Conservation (phyloP, 148 eudicot species). For the Chenopodium quinoa region DNA sequence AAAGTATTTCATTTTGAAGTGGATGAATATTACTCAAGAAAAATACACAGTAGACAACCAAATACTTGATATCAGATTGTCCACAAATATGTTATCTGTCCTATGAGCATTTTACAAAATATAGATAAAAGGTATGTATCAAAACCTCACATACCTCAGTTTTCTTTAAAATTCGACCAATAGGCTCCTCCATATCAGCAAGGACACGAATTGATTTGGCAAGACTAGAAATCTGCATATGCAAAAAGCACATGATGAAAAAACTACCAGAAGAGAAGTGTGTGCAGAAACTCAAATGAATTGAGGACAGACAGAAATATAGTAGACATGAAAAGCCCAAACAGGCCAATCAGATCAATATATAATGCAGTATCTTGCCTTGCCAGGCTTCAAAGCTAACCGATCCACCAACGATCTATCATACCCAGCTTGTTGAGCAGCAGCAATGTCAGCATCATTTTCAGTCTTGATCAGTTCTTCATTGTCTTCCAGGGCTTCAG, state of each 20-base stretch:
- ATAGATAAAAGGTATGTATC: not conserved
- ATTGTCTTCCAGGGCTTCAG: slow-evolving; percentile 82
- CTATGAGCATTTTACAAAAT: not conserved
- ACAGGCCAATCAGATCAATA: not conserved
- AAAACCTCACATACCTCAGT: slow-evolving; percentile 57
- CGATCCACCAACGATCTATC: slow-evolving; percentile 73
- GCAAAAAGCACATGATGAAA: not conserved
- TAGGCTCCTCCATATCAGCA: slow-evolving; percentile 95
- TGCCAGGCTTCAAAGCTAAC: slow-evolving; percentile 74
- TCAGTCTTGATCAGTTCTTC: slow-evolving; percentile 54
- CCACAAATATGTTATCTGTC: not conserved
- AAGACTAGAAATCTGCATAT: slow-evolving; percentile 59
- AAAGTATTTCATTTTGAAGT: not conserved
- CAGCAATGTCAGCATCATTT: slow-evolving; percentile 77
- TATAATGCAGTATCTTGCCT: slow-evolving; percentile 47
- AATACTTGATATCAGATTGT: too few species aligned
- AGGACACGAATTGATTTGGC: slow-evolving; percentile 86
- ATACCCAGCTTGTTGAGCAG: slow-evolving; percentile 74
- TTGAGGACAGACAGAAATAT: not conserved
- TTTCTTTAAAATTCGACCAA: slow-evolving; percentile 72
- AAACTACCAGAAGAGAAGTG: slow-evolving; percentile 9
- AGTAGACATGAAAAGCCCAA: not conserved
- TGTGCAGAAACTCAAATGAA: not conserved
- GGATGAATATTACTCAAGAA: not conserved
- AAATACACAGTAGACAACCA: not conserved